These are phyloP conservation scores for Keithomyces neogunnii DNA, from an alignment of 2,329 filamentous ascomycete species.

Conservation along the genomic window DNA sequence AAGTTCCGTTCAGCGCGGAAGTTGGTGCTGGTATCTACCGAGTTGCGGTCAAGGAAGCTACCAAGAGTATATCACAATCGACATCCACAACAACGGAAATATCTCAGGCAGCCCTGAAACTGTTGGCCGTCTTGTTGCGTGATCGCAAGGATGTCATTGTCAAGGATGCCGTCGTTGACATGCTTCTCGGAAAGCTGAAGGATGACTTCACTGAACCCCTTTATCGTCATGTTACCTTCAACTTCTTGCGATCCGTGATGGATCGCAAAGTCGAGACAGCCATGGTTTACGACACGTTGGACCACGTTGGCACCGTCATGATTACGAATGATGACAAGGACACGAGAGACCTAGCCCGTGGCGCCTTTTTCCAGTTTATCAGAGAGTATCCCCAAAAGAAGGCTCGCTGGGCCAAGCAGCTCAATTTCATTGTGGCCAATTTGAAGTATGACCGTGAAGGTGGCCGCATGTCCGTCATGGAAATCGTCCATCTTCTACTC, in stretches of 20 bases:
- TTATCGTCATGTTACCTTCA: constrained; percentile 88
- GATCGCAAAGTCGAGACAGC: constrained; percentile 79
- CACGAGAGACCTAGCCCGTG: constrained; percentile 78
- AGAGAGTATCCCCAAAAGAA: constrained; percentile 91
- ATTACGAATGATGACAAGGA: constrained; percentile 88
- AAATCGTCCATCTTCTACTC: constrained; percentile 78
- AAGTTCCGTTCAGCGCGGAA: constrained; percentile 70
- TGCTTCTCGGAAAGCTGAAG: constrained; percentile 72
- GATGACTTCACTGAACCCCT: constrained; percentile 89
- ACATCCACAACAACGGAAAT: constrained; percentile 74
- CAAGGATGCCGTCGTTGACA: constrained; percentile 74
- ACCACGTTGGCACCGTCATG: constrained; percentile 86
- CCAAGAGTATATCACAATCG: constrained; percentile 69
- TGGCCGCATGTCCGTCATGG: constrained; percentile 86
- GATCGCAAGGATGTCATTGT: constrained; percentile 69
- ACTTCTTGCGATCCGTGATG: constrained; percentile 81
- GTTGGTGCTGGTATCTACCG: constrained; percentile 56
- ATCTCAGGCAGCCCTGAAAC: constrained; percentile 79
- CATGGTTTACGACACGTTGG: constrained; percentile 82
- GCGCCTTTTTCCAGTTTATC: constrained; percentile 88
- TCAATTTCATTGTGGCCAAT: constrained; percentile 83
- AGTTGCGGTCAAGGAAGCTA: constrained; percentile 78
- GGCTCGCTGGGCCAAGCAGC: constrained; percentile 79
- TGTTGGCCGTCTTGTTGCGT: constrained; percentile 75
- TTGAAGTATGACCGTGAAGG: constrained; percentile 83